These are phyloP conservation scores for Erodium trifolium DNA, from an alignment of 441 rosid genomes.

Conservation along the genomic window DNA sequence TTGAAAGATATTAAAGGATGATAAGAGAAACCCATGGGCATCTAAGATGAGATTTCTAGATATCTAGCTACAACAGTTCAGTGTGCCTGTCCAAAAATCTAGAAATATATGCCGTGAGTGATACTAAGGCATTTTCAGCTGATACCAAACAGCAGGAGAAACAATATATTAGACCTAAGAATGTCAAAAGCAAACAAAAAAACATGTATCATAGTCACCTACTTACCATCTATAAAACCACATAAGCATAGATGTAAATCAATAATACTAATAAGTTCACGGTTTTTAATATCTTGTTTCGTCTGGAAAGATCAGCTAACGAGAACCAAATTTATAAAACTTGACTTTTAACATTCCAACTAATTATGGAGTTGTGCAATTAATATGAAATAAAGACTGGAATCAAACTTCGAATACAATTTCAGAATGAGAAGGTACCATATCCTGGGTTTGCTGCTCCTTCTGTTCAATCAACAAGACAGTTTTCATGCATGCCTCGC, in stretches of 20 bases:
- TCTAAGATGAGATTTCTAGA: no score
- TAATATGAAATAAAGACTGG: neutral
- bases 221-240: neutral
- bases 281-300: neutral
- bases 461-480: constrained; percentile 78
- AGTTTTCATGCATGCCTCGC: constrained; percentile 85
- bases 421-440: constrained; percentile 32
- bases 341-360: no score
- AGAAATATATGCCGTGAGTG: no score
- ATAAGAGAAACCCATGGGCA: no score
- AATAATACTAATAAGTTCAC: neutral
- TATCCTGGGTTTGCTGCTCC: constrained; percentile 42
- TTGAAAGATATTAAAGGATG: no score
- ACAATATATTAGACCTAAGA: no score
- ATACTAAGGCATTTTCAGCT: no score
- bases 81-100: no score
- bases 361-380: neutral
- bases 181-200: neutral
- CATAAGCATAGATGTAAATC: neutral
- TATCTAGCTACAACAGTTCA: no score
- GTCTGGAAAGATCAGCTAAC: neutral
- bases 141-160: no score
- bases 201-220: neutral
- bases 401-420: neutral
- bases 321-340: neutral